phyloP scores from a whole-genome alignment of 2,329 filamentous ascomycete genomes.

The Botrytis fabae region DNA sequence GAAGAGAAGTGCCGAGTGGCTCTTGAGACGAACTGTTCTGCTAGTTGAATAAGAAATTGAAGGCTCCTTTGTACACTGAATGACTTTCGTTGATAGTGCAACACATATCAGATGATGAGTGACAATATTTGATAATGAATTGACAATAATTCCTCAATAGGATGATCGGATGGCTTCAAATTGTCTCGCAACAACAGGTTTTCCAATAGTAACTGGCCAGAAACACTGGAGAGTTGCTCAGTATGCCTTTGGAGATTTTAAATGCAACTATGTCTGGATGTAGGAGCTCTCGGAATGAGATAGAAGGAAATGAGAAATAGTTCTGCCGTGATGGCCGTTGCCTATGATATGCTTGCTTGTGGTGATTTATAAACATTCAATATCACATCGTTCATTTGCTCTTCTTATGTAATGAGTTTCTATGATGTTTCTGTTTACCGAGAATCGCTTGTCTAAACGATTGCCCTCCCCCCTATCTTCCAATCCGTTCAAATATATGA shows the following conservation, averaged over 20 bases:
- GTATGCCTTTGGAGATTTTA: background rate
- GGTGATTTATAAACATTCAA: background rate
- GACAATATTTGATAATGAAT: background rate
- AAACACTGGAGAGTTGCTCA: background rate
- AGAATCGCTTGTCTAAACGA: constrained; percentile 1
- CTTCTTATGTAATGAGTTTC: background rate
- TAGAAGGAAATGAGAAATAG: background rate
- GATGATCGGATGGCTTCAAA: background rate
- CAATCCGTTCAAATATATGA: background rate
- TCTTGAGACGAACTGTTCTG: background rate
- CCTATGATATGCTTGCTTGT: background rate
- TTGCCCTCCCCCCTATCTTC: background rate
- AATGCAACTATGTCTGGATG: background rate
- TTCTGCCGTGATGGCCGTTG: background rate
- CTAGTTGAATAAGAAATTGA: background rate
- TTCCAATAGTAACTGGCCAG: background rate
- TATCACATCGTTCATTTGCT: background rate
- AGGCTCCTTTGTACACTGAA: background rate
- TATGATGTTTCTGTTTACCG: background rate
- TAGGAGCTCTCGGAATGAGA: background rate
- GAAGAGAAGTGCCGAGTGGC: background rate
- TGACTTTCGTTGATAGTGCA: background rate
- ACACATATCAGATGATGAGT: background rate
- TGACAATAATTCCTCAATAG: background rate
- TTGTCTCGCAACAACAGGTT: background rate